Evolutionary conservation across 768 basidiomycete species (phyloP), one percentile per base, ranked within the genome.

Genomic region (Suillus lakei): DNA sequence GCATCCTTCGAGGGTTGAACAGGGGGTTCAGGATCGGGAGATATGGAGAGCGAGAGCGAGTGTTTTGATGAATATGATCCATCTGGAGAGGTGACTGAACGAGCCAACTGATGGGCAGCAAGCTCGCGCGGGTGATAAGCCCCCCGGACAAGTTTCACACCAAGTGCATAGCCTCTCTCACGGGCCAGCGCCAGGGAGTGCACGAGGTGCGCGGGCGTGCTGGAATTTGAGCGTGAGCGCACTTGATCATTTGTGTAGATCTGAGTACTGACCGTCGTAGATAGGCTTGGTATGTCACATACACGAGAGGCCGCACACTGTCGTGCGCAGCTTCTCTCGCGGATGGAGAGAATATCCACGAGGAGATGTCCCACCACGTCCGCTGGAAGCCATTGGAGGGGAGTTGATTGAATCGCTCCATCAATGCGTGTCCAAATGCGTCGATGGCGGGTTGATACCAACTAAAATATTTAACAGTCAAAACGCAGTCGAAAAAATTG

Each of bases 131-230:
- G 83, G 71, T 96, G 93, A 76, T 98, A 98, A 3, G 96, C 96
- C 0, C 96, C 96, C 28, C 96, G 88, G 36, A 98, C 96, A 56
- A 98, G 90, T 77, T 98, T 98, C 63, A 95, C 88, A 12, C 96
- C 96, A 0, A 97, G 83, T 0, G 91, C 82, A 73, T 93, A 97
- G 43, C 85, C 82, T 67, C 89, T 81, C 60, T 74, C 75, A 66
- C 85, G 81, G 4, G 96, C 91, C 60, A 92, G 90, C 16, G 77
- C 77, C 53, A 96, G 78, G 43, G 88, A 85, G 23, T 86, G 86
- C 0, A 77, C 78, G 5, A 98, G 84, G 68, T 94, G 88, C n/a
- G 78, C 74, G 5, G 89, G 90, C 1, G 88, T 91, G 61, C 93
- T 92, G 66, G 15, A 18, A 32, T 60, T 61, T 28, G 32, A 51